Conservation (phyloP, 2,329 filamentous ascomycete genomes). For the Nothophaeocryptopus gaeumannii region DNA sequence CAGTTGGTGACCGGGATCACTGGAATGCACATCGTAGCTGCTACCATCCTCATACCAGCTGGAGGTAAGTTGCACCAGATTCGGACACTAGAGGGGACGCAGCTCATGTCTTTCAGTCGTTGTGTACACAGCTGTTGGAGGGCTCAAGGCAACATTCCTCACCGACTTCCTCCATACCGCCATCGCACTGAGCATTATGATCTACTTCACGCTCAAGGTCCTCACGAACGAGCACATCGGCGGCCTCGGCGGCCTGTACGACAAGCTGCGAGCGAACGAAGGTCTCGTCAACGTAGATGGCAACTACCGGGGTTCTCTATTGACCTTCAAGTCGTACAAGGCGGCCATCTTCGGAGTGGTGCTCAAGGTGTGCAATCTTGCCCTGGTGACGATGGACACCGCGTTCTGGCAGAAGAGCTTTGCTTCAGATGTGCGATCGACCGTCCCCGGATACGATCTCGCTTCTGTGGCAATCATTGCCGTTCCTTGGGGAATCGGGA, state of each 20-base stretch:
- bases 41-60: constrained; percentile 46
- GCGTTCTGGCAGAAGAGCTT: constrained; percentile 55
- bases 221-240: constrained; percentile 44
- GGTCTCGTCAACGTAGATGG: constrained; percentile 40
- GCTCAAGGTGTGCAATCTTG: constrained; percentile 50
- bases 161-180: constrained; percentile 50
- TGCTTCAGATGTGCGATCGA: constrained; percentile 47
- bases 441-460: constrained; percentile 49
- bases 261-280: constrained; percentile 45
- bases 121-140: constrained; percentile 48
- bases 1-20: constrained; percentile 38
- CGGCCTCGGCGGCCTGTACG: constrained; percentile 44
- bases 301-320: constrained; percentile 48
- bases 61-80: constrained; percentile 37
- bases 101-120: constrained; percentile 36
- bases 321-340: constrained; percentile 48
- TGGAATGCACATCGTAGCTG: constrained; percentile 50
- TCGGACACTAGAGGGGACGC: background rate
- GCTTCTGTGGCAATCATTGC: constrained; percentile 47
- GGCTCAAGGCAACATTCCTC: constrained; percentile 50
- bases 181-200: constrained; percentile 47
- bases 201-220: constrained; percentile 49
- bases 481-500: constrained; percentile 48
- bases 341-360: constrained; percentile 42
- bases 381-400: constrained; percentile 52